Evolutionary conservation across 1,139 yeast species (phyloP).

Genomic region (Groenewaldozyma sp.): DNA sequence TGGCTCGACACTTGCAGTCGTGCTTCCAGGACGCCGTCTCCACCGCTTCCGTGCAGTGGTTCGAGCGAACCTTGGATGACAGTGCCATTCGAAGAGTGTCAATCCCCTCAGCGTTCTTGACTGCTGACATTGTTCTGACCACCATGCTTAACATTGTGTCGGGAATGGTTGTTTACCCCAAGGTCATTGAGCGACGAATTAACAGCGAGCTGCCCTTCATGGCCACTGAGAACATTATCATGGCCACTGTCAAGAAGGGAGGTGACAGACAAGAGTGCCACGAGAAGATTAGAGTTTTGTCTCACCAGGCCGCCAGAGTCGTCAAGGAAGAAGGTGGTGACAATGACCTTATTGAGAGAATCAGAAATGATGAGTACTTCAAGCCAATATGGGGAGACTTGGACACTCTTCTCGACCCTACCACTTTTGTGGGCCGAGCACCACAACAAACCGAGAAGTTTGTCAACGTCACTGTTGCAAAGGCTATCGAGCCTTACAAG

Average conservation of each 20-base stretch:
- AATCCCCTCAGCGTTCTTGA: conserved; percentile 90
- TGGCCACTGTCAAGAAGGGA: conserved; percentile 99
- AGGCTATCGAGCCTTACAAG: conserved; percentile 67
- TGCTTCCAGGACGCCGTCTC: conserved; percentile 87
- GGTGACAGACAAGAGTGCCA: conserved; percentile 98
- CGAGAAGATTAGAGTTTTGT: conserved; percentile 91
- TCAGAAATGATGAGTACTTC: conserved; percentile 72
- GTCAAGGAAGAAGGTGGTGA: conserved; percentile 99
- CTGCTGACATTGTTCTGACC: conserved; percentile 86
- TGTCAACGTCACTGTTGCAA: conserved; percentile 70
- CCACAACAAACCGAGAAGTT: conserved; percentile 97
- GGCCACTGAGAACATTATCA: conserved; percentile 98
- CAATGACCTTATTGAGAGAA: conserved; percentile 87
- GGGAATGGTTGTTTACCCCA: conserved; percentile 95
- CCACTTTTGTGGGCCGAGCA: conserved; percentile 96
- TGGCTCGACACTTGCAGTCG: conserved; percentile 90
- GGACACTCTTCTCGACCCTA: conserved; percentile 74
- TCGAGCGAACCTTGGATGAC: conserved; percentile 97
- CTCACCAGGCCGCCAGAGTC: conserved; percentile 95
- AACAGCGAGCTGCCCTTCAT: conserved; percentile 92
- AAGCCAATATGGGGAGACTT: conserved; percentile 82
- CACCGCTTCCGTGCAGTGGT: conserved; percentile 98
- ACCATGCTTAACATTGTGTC: conserved; percentile 87
- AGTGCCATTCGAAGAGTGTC: conserved; percentile 97
- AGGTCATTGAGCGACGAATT: conserved; percentile 96